Base-by-base conservation (phyloP, 2,329 filamentous ascomycete species). In the Monosporascus sp. region DNA sequence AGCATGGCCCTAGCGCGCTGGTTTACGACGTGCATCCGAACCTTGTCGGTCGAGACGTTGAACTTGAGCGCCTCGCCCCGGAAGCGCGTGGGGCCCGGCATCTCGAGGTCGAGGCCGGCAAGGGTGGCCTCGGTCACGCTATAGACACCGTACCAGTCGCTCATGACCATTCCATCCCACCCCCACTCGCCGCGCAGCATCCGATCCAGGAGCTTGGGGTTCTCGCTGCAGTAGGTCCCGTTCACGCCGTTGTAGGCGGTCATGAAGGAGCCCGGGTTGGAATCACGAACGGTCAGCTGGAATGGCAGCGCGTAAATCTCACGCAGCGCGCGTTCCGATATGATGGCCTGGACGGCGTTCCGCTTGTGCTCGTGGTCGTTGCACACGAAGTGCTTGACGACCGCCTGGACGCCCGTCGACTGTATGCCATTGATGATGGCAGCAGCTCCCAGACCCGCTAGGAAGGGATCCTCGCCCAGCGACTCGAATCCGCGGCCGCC, bases 401-500 rank as follows among this genome's bases (percentile, higher is more conserved):
- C 79, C 3, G 81, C 79, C 60, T 78, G 76, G 37, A 84, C 74
- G 9, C 80, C 80, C 18, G 73, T 80, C 55, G 73, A 75, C 66
- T 84, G 78, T 50, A 84, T 81, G 15, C 81, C 81, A 43, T 72
- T 73, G 38, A 82, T 71, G 31, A 83, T 70, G 31, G 78, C 74
- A 7, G 77, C 78, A 3, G 80, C 78, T 9, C 78, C 76, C 17
- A 80, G 70, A 0, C 81, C 81, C 24, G 79, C 75, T 24, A 84
- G 72, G 60, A 82, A 74, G 14, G 81, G 80, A 59, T 84, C 81
- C 61, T 84, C 80, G 44, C 78, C 72, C 49, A 83, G 74, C 8
- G 79, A 82, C 68, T 84, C 81, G 58, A 84, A 84, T 38, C 80
- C 81, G 50, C 81, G 76, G 9, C 81, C 81, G 24, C 81, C 81